Evolutionary conservation across 2,329 filamentous ascomycete species (phyloP), one percentile per base, ranked within the genome.

Genomic region (Periconia digitata): DNA sequence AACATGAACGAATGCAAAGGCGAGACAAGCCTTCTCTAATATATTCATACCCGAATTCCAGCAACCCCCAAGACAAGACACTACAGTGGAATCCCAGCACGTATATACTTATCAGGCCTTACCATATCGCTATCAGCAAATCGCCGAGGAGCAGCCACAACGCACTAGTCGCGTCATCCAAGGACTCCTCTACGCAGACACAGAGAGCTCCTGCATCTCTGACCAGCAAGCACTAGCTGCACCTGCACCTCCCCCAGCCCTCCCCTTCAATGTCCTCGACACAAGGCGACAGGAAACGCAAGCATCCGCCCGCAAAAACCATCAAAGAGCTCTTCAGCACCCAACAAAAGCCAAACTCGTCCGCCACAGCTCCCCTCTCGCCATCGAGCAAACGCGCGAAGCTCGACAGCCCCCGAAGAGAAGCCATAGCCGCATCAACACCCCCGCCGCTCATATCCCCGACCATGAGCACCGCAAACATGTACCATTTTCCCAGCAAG

Each of bases 401-500:
- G 49, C 63, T 62, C 16, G 60, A 59, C 44, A 63, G 58, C 54
- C 59, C 59, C 27, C 51, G 57, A 12, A 39, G 44, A 46, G 44
- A 50, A 12, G 32, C 43, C 37, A 43, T 32, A 10, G 10, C 27
- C n/a, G n/a, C 27, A 10, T 53, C 35, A 52, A 51, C 36, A 42
- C 49, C 36, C 4, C 40, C 55, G 22, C 44, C 53, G 16, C 43
- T 49, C 10, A n/a, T 52, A 27, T 39, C 46, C 8, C 46, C 47
- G 45, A 55, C 53, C 22, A 67, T 66, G 65, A 65, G 63, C 45
- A 62, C 64, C 18, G 56, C 61, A 23, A 63, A 64, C 18, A 70
- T 70, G 67, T 70, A 70, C 46, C 61, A 63, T 43, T 70, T 70
- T 46, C 60, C 63, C 8, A 67, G 60, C 54, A 67, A 66, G 51